These are phyloP conservation scores for Funneliformis caledonium DNA, from an alignment of 371 early-diverging fungal genomes.

Conservation along the genomic window DNA sequence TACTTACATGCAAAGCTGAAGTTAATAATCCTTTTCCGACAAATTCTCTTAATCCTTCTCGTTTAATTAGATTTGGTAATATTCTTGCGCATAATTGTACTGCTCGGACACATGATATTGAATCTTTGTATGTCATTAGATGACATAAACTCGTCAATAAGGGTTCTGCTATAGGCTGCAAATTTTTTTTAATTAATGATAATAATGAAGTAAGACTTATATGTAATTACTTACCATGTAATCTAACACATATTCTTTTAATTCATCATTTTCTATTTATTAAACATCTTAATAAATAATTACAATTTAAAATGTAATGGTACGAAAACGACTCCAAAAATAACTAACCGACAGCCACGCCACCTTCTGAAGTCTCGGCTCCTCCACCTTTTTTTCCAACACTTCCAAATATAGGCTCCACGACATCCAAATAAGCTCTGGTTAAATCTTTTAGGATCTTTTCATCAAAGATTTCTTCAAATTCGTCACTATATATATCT, in stretches of 20 bases:
- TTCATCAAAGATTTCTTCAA: conserved; percentile 18
- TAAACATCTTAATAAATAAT: background rate
- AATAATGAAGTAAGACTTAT: background rate
- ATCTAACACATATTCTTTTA: conserved; percentile 23
- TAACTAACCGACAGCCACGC: background rate
- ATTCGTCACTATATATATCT: background rate
- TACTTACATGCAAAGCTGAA: conserved; percentile 16
- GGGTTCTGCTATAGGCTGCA: conserved; percentile 9
- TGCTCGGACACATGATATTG: background rate
- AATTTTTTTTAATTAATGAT: background rate
- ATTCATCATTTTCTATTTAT: background rate
- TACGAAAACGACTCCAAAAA: background rate
- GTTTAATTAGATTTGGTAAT: background rate
- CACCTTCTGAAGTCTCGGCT: background rate
- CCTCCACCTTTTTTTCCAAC: background rate
- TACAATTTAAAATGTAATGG: background rate
- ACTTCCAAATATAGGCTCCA: background rate
- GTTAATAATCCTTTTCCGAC: conserved; percentile 12
- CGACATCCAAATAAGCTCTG: conserved; percentile 25
- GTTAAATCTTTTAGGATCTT: conserved; percentile 4
- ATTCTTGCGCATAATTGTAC: conserved; percentile 1
- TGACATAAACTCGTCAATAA: conserved; percentile 17
- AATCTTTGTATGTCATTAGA: conserved; percentile 16
- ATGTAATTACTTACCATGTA: background rate
- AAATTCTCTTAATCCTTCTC: conserved; percentile 15